Evolutionary conservation across 495 filamentous ascomycete genomes (phyloP).

Genomic region (Bombardia bombarda): DNA sequence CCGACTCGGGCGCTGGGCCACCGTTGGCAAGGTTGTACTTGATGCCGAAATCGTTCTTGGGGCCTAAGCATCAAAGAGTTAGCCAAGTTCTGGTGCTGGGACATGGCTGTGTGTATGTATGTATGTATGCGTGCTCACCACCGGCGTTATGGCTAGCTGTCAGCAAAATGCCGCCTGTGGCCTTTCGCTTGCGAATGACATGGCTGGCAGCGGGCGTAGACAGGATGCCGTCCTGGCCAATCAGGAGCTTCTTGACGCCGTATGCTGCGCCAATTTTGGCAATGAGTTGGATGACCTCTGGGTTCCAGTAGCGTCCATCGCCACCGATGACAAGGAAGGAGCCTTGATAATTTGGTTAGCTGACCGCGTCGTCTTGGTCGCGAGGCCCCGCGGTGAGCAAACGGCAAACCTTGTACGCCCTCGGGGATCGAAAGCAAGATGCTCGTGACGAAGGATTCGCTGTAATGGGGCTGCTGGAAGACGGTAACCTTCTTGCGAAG

Average conservation of each 20-base stretch:
- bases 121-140: slow-evolving; percentile 56
- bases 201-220: slow-evolving; percentile 95
- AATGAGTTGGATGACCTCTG: slow-evolving; percentile 91
- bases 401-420: slow-evolving; percentile 52
- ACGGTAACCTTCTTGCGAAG: slow-evolving; percentile 98
- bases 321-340: slow-evolving; percentile 94
- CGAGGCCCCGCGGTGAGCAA: not conserved
- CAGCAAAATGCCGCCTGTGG: slow-evolving; percentile 91
- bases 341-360: slow-evolving; percentile 28
- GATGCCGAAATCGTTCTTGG: slow-evolving; percentile 92
- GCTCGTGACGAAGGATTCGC: slow-evolving; percentile 88
- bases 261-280: slow-evolving; percentile 96
- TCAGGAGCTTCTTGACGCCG: slow-evolving; percentile 95
- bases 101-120: not conserved
- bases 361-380: too few species aligned
- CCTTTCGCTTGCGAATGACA: slow-evolving; percentile 84
- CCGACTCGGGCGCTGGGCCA: slow-evolving; percentile 85
- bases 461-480: slow-evolving; percentile 92
- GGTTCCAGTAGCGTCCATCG: slow-evolving; percentile 95
- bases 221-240: slow-evolving; percentile 92
- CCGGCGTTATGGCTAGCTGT: slow-evolving; percentile 98
- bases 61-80: too few species aligned
- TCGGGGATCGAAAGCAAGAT: slow-evolving; percentile 95
- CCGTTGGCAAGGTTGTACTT: slow-evolving; percentile 98
- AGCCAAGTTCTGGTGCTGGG: not conserved